These are phyloP conservation scores for Xylariomycetidae sp. DNA, from an alignment of 2,329 filamentous ascomycete species.

Conservation along the genomic window DNA sequence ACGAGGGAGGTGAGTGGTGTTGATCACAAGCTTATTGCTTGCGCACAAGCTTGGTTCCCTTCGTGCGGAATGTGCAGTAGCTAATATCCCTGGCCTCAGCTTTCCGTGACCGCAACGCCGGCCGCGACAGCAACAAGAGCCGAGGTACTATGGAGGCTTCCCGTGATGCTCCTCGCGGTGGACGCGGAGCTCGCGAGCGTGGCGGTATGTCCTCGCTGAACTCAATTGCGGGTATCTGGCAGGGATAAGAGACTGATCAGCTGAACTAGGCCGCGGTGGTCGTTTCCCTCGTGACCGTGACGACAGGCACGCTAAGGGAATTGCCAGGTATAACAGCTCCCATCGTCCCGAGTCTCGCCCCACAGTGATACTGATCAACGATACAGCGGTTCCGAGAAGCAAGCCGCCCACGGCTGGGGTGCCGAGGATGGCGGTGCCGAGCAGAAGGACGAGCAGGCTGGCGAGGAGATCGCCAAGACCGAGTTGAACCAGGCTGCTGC, in stretches of 20 bases:
- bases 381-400: conserved; percentile 72
- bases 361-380: conserved; percentile 4
- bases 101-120: conserved; percentile 83
- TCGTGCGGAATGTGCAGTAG: no score
- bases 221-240: neutral
- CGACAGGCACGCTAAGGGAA: conserved; percentile 48
- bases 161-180: conserved; percentile 51
- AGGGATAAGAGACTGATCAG: conserved; percentile 10
- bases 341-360: neutral
- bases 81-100: conserved; percentile 42
- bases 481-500: conserved; percentile 68
- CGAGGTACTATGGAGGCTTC: conserved; percentile 67
- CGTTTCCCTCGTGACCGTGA: conserved; percentile 47
- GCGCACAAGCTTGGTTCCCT: conserved; percentile 1
- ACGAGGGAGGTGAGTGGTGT: conserved; percentile 73
- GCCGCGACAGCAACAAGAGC: conserved; percentile 73
- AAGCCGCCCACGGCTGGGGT: conserved; percentile 86
- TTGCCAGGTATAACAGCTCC: conserved; percentile 37
- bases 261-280: conserved; percentile 44
- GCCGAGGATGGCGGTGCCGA: conserved; percentile 74
- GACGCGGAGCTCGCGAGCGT: conserved; percentile 57
- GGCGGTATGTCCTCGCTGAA: conserved; percentile 39
- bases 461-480: conserved; percentile 77
- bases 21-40: no score
- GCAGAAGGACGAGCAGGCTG: conserved; percentile 86